Evolutionary conservation across 176 grass and related monocot genomes (phyloP), one percentile per base, ranked within the genome.

Genomic region (Avena sativa): DNA sequence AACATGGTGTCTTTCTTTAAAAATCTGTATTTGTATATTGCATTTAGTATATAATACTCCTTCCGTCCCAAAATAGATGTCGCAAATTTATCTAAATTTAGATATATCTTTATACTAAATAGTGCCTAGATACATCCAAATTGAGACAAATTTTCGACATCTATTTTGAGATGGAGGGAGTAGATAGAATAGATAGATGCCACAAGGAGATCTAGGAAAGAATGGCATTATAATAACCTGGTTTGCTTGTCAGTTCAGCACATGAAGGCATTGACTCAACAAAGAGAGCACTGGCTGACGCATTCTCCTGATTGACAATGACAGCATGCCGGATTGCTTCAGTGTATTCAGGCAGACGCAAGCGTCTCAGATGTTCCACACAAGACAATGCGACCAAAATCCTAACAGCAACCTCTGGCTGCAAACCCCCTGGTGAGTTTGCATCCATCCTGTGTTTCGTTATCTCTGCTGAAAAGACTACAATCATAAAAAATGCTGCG

Each of bases 401-500:
- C 77, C 71, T 82, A 69, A 93, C 85, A 69, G 93, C 86, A 85
- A 98, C 88, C 79, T 86, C 86, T 0, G 87, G 93, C 55, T 77
- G 84, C 44, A 90, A 84, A 4, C 55, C 88, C 63, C 81, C 43
- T 10, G 80, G 79, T 3, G 89, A 81, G 53, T 92, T 98, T 76
- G 69, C 59, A 70, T 90, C 91, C 71, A 98, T 74, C 83, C 85
- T 95, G 44, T 84, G 82, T 34, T 98, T 91, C 0, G 86, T 57
- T 62, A 96, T 90, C 79, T 96, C 89, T 1, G 90, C 89, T 78
- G 93, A 84, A 85, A 98, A 90, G 7, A 88, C 80, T 78, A 98
- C 96, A 60, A 98, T 80, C 96, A 98, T 91, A 74, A 98, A 85
- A 86, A 98, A 98, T 62, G 92, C 90, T 40, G 92, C 96, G 79